These are phyloP conservation scores for Rutstroemia sp. DNA, from an alignment of 2,329 filamentous ascomycete species.

Conservation along the genomic window DNA sequence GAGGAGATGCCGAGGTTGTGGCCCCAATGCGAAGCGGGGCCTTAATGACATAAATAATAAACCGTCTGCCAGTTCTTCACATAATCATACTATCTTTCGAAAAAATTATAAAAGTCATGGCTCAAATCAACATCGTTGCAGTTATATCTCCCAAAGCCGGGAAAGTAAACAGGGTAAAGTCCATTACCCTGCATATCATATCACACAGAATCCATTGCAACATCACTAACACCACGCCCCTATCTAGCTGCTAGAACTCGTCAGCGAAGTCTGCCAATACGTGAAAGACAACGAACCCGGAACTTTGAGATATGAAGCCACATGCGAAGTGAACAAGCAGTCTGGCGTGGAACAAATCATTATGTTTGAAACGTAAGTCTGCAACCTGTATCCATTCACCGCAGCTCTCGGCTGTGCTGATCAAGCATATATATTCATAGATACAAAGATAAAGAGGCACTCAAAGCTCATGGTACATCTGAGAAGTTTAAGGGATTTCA, in stretches of 20 bases:
- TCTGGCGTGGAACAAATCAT: constrained; percentile 24
- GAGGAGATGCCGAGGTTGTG: too few relatives aligned
- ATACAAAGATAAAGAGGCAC: constrained; percentile 25
- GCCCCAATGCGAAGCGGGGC: too few relatives aligned
- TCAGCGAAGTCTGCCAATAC: constrained; percentile 17
- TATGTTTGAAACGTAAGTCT: constrained; percentile 25
- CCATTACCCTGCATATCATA: neutral
- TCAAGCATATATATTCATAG: constrained; percentile 9
- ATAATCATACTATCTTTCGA: neutral
- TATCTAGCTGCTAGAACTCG: constrained; percentile 22
- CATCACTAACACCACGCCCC: neutral
- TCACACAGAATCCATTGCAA: neutral
- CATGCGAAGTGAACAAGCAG: constrained; percentile 19
- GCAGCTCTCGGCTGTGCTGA: neutral
- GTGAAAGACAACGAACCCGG: constrained; percentile 24
- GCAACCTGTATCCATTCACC: neutral
- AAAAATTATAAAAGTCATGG: constrained; percentile 9
- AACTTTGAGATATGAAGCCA: constrained; percentile 23
- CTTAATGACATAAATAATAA: too few relatives aligned
- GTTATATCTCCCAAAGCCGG: constrained; percentile 22
- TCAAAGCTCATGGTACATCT: constrained; percentile 20
- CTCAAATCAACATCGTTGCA: constrained; percentile 22
- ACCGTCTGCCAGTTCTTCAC: too few relatives aligned
- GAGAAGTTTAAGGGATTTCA: constrained; percentile 17
- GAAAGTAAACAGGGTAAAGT: constrained; percentile 24